Base-by-base conservation (phyloP, 306 rosid genomes). In the Cicer judaicum region DNA sequence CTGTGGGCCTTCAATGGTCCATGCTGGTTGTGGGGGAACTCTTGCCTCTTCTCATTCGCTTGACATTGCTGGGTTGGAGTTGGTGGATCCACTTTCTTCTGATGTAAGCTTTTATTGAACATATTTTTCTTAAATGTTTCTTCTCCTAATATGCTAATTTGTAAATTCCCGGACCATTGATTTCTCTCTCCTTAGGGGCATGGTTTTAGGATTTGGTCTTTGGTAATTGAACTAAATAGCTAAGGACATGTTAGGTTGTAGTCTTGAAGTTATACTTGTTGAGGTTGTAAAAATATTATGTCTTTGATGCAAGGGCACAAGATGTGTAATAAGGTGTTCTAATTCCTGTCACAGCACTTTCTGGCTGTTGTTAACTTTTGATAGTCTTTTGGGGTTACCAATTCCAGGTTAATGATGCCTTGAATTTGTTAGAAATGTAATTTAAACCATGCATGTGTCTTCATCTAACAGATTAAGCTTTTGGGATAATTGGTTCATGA, bases 1-100 rank as follows among this genome's bases (percentile, higher is more conserved):
- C 65, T 94, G 99, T 83, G 99, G 99, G 74, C 99, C 99, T 78
- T 90, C 94, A 59, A 88, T 86, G 92, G 90, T 90, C 74, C 99
- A 94, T 86, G 93, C 99, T 60, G 99, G 99, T 53, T 94, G 99
- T 81, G 99, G 99, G 63, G 99, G 99, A 47, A 86, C 96, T 72
- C 86, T 94, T 83, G 91, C 99, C 67, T 91, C 99, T 69, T 88
- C 97, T 84, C 99, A 94, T 85, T 89, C 99, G 7, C 85, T 94
- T 74, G 99, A 94, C 87, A 90, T 92, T 87, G 99, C 99, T 73
- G 99, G 99, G 11, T 90, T 92, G 81, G 97, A 94, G 86, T 90
- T 94, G 60, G 93, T 88, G 78, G 99, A 94, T 87, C 99, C 99
- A 46, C 95, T 94, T 66, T 87, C 93, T 81, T 90, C 99, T 36